Base-by-base conservation (phyloP, 2,329 filamentous ascomycete genomes). In the Apiospora sp. region DNA sequence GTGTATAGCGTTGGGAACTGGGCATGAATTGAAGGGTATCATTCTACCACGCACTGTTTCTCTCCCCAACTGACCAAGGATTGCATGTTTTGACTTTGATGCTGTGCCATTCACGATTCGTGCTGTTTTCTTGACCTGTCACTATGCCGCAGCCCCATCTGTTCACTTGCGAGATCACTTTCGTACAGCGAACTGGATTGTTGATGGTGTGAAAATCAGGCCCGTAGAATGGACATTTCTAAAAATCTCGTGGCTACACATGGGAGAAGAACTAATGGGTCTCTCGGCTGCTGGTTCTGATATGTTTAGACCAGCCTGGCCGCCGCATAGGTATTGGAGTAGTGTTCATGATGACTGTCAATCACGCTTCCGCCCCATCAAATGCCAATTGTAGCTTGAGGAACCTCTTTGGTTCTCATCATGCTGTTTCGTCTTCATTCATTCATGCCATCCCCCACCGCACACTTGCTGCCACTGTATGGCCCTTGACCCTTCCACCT, bases 1-100 rank as follows among this genome's bases (percentile, higher is more conserved):
- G 58, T 64, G 58, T 64, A 64, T 64, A 64, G 58, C 58, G 67
- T 34, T 37, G 67, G 48, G 44, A 49, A 16, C 37, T 69, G 67
- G 67, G 67, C 44, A 49, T 49, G 48, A 49, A 69, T 44, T 37
- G 67, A 49, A 49, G 44, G n/a, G 8, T 30, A 46, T 48, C 67
- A n/a, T 49, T 41, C 34, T 64, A 19, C 34, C 58, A 12, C 13
- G 5, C 19, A 34, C 8, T 34, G 30, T 34, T 22, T 34, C 27
- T 19, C 46, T 22, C 46, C 19, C 27, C 27, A 10, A 58, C 14
- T 27, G 27, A n/a, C n/a, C 8, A 12, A 49, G 10, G 46, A n/a
- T 22, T 49, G 46, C 46, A n/a, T 49, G 19, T n/a, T 14, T 30
- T 16, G 51, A 54, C 24, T 5, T 16, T 54, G 46, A 27, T 24